Conservation (phyloP, 371 early-diverging fungal species). For the Actinomortierella ambigua region DNA sequence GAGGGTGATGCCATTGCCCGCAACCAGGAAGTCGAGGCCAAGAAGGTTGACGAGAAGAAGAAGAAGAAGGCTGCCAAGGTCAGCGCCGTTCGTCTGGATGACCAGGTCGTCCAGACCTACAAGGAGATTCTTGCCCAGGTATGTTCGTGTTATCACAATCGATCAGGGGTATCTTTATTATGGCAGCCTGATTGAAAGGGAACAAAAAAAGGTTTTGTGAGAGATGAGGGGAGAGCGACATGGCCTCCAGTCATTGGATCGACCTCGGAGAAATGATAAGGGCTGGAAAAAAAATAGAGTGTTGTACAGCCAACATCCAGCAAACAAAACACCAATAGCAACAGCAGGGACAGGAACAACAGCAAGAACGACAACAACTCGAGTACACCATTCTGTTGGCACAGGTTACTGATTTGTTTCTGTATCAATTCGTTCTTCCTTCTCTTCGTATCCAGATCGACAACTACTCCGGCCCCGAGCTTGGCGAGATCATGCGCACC, state of each 20-base stretch:
- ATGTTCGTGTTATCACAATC: slow-evolving; percentile 13
- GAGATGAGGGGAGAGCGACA: too few species aligned
- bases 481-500: slow-evolving; percentile 87
- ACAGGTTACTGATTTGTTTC: too few species aligned
- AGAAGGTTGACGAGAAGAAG: slow-evolving; percentile 59
- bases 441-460: slow-evolving; percentile 89
- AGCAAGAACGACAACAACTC: too few species aligned
- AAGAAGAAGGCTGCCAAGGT: slow-evolving; percentile 80
- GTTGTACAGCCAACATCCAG: too few species aligned
- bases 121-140: slow-evolving; percentile 88
- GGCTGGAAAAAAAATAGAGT: too few species aligned
- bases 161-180: neutral
- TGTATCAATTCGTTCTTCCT: too few species aligned
- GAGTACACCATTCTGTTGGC: too few species aligned
- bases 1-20: slow-evolving; percentile 82
- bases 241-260: too few species aligned
- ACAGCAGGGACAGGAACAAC: too few species aligned
- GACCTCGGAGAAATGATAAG: too few species aligned
- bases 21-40: slow-evolving; percentile 57
- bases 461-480: slow-evolving; percentile 88
- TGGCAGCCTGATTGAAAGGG: neutral
- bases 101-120: slow-evolving; percentile 71
- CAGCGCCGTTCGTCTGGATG: slow-evolving; percentile 70
- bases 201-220: neutral
- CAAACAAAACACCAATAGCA: too few species aligned